These are phyloP conservation scores for Pseudogymnoascus pannorum DNA, from an alignment of 2,329 filamentous ascomycete species.

Conservation along the genomic window DNA sequence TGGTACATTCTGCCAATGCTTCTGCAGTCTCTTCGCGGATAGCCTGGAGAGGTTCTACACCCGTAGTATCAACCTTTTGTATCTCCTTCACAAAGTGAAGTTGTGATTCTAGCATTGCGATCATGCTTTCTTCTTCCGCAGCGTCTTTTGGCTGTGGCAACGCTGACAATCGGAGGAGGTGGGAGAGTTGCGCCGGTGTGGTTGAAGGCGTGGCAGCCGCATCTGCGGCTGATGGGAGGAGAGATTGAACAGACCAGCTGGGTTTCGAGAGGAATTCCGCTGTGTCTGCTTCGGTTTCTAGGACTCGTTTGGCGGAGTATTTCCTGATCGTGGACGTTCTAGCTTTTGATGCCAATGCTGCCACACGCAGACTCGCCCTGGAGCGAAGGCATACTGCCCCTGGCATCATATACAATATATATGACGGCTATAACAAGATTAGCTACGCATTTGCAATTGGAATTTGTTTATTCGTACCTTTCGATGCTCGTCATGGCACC, in stretches of 20 bases:
- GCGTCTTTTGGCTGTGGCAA: constrained; percentile 62
- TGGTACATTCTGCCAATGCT: constrained; percentile 47
- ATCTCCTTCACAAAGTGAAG: constrained; percentile 86
- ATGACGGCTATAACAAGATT: neutral
- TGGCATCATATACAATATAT: constrained; percentile 8
- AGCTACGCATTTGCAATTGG: constrained; percentile 1
- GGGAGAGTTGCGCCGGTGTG: constrained; percentile 31
- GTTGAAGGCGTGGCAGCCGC: constrained; percentile 14
- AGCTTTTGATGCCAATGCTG: neutral
- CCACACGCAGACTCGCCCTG: neutral
- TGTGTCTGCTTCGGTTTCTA: constrained; percentile 14
- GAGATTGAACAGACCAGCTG: constrained; percentile 74
- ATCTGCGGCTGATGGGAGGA: constrained; percentile 46
- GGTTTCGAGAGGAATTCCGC: constrained; percentile 57
- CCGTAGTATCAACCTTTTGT: constrained; percentile 67
- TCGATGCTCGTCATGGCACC: neutral
- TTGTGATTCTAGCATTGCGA: constrained; percentile 70
- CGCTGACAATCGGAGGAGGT: constrained; percentile 83
- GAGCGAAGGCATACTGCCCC: neutral
- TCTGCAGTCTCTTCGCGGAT: constrained; percentile 71
- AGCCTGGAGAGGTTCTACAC: constrained; percentile 64
- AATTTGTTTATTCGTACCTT: neutral
- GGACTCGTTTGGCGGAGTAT: constrained; percentile 3
- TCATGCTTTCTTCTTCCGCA: constrained; percentile 61
- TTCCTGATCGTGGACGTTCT: neutral